phyloP scores from a whole-genome alignment of 805 yeast species.

The Saturnispora ahearnii region DNA sequence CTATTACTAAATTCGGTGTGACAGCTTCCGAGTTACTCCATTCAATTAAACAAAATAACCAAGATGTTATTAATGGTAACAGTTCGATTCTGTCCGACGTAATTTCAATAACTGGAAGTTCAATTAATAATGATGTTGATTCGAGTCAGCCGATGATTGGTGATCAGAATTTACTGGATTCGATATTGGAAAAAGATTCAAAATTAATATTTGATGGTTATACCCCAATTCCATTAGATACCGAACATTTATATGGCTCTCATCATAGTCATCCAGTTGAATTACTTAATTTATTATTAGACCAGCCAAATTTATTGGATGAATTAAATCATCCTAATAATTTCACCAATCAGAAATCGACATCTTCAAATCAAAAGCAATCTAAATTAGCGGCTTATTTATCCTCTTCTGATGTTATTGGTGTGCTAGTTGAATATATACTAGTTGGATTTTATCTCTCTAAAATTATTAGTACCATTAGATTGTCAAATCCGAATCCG shows the following conservation, averaged over 20 bases:
- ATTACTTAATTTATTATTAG: conserved; percentile 27
- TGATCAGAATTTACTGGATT: neutral
- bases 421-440: conserved; percentile 24
- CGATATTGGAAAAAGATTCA: neutral
- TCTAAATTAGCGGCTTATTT: conserved; percentile 26
- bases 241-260: conserved; percentile 1
- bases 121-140: neutral
- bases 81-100: conserved; percentile 2
- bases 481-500: conserved; percentile 6
- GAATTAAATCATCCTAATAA: conserved; percentile 30
- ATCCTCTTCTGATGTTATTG: conserved; percentile 26
- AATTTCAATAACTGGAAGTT: neutral
- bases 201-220: neutral
- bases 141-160: conserved; percentile 1
- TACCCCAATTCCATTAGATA: conserved; percentile 5
- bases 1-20: conserved; percentile 17
- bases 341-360: conserved; percentile 1
- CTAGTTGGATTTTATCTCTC: conserved; percentile 11
- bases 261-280: conserved; percentile 10
- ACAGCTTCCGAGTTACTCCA: conserved; percentile 29
- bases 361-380: neutral
- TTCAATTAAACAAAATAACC: conserved; percentile 20
- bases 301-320: conserved; percentile 30
- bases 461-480: conserved; percentile 1
- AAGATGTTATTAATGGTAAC: conserved; percentile 2